A percentile compares a stretch with the other conserved stretches of the same genome.
These are phyloP conservation scores for Termitomyces sp. DNA, from an alignment of 768 basidiomycete species.

Conservation along the genomic window DNA sequence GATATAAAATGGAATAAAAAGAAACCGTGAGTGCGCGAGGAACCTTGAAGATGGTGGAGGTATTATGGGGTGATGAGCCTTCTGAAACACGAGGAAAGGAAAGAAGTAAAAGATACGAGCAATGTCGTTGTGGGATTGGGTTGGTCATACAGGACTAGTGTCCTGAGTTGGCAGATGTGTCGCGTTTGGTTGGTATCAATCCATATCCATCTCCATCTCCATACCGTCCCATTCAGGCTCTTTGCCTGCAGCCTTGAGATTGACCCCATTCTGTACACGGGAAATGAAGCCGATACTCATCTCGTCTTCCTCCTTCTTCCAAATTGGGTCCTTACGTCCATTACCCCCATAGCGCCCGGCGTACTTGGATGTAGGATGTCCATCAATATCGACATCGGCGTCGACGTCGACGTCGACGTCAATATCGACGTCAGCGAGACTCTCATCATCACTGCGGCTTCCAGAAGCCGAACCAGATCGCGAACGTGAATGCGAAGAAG, in stretches of 20 bases:
- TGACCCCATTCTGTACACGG: constrained; percentile 45
- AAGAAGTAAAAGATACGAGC: constrained; percentile 9
- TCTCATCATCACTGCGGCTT: constrained; percentile 28
- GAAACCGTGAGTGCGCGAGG: not conserved
- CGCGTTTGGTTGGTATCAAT: constrained; percentile 25
- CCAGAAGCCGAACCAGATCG: constrained; percentile 28
- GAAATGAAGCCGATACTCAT: constrained; percentile 35
- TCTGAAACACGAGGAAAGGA: not conserved
- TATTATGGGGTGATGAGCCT: constrained; percentile 1
- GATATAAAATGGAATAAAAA: not conserved
- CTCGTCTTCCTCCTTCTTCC: constrained; percentile 45
- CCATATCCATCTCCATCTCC: constrained; percentile 78
- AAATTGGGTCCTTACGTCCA: constrained; percentile 22
- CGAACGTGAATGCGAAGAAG: constrained; percentile 29
- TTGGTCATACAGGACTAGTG: not conserved
- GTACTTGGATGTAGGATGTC: constrained; percentile 13
- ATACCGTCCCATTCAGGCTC: constrained; percentile 52
- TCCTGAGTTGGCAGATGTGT: not conserved
- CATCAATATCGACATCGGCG: constrained; percentile 24
- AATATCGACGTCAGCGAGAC: constrained; percentile 29
- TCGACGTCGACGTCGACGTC: constrained; percentile 24
- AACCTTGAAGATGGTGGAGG: not conserved
- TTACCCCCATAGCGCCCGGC: constrained; percentile 14
- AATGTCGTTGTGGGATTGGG: constrained; percentile 2
- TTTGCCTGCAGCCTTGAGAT: constrained; percentile 18